A percentile compares a stretch with the other conserved stretches of the same genome.
phyloP scores from a whole-genome alignment of 148 eudicot genomes.

The Silene uniflora region DNA sequence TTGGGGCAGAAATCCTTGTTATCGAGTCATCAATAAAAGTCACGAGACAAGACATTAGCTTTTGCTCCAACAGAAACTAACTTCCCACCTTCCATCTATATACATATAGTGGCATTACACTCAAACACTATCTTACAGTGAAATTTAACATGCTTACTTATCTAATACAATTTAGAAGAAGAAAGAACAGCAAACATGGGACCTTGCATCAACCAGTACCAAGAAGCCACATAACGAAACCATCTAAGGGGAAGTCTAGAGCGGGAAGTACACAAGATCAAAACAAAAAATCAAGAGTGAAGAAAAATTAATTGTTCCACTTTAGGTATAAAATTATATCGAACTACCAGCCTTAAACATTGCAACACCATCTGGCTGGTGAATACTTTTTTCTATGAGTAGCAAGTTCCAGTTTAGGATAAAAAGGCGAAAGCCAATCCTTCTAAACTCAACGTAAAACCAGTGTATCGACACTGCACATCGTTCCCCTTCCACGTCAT shows the following conservation, averaged over 20 bases:
- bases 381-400: background rate
- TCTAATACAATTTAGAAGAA: background rate
- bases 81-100: background rate
- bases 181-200: background rate
- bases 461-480: background rate
- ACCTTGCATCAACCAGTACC: background rate
- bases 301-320: background rate
- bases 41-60: background rate
- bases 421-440: background rate
- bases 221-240: background rate
- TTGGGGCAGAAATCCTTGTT: background rate
- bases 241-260: background rate
- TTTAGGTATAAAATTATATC: background rate
- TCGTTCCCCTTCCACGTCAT: background rate
- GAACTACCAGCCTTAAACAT: background rate
- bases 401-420: background rate
- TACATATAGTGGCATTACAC: background rate
- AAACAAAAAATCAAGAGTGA: background rate
- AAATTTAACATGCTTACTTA: background rate
- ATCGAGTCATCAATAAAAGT: conserved; percentile 4
- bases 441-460: background rate
- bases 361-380: background rate
- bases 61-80: background rate
- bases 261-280: background rate
- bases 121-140: background rate